phyloP scores from a whole-genome alignment of 768 basidiomycete genomes.

The Suillus brevipes region DNA sequence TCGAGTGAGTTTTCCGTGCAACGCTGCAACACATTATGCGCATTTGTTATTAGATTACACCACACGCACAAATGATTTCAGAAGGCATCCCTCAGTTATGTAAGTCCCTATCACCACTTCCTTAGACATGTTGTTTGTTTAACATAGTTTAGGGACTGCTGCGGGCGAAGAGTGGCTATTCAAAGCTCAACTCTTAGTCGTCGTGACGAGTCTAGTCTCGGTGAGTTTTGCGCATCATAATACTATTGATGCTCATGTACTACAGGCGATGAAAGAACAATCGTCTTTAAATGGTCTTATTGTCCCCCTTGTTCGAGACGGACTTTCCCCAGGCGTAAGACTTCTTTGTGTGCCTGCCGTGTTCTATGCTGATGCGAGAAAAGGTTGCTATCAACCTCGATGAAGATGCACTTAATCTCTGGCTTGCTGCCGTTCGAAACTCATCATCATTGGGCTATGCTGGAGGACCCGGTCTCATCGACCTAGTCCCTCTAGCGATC shows the following conservation, averaged over 20 bases:
- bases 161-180: slow-evolving; percentile 71
- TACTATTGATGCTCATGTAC: slow-evolving; percentile 2
- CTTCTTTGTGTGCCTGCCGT: neutral
- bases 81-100: slow-evolving; percentile 72
- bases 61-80: slow-evolving; percentile 60
- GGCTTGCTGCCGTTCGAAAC: slow-evolving; percentile 71
- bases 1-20: slow-evolving; percentile 29
- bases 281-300: slow-evolving; percentile 59
- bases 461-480: slow-evolving; percentile 54
- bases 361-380: slow-evolving; percentile 5
- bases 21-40: neutral
- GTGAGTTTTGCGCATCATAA: slow-evolving; percentile 40
- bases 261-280: slow-evolving; percentile 64
- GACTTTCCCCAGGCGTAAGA: slow-evolving; percentile 57
- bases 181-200: slow-evolving; percentile 67
- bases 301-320: slow-evolving; percentile 64
- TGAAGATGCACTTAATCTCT: slow-evolving; percentile 74
- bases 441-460: slow-evolving; percentile 50
- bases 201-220: slow-evolving; percentile 67
- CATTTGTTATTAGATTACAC: slow-evolving; percentile 53
- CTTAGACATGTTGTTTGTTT: slow-evolving; percentile 11
- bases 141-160: slow-evolving; percentile 53
- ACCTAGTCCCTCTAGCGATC: slow-evolving; percentile 65
- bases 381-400: slow-evolving; percentile 73
- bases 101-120: slow-evolving; percentile 34